Evolutionary conservation across 116 monocot genomes (phyloP).

Genomic region (Posidonia oceanica): DNA sequence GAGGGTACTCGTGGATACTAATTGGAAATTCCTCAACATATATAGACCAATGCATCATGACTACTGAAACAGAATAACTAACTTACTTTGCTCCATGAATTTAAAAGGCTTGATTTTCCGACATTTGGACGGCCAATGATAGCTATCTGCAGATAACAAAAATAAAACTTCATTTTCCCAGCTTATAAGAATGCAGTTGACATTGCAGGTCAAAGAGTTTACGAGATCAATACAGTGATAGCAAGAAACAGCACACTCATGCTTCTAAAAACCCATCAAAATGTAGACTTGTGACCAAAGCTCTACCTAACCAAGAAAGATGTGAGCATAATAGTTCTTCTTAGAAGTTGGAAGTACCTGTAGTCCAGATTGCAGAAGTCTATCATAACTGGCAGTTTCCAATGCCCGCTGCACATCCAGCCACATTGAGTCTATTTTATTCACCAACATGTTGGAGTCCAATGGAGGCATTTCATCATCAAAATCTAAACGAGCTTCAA

Average conservation of each 20-base stretch:
- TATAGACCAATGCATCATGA: not conserved
- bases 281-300: no score
- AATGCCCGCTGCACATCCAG: constrained; percentile 59
- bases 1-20: not conserved
- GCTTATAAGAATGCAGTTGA: no score
- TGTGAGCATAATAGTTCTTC: no score
- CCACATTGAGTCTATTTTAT: constrained; percentile 55
- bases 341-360: constrained; percentile 40
- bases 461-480: constrained; percentile 90
- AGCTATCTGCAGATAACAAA: constrained; percentile 51
- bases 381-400: constrained; percentile 84
- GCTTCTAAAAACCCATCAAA: no score
- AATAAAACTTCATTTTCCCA: not conserved
- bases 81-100: constrained; percentile 98
- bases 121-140: constrained; percentile 95
- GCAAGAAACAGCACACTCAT: no score
- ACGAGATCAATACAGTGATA: no score
- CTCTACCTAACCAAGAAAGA: no score
- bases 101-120: constrained; percentile 93
- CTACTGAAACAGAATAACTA: not conserved
- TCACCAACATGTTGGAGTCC: constrained; percentile 26
- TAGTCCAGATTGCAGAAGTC: constrained; percentile 79
- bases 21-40: not conserved
- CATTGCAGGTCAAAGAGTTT: no score
- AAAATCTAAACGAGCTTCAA: constrained; percentile 93